Conservation (phyloP, 1,284 basidiomycete genomes). For the Cutaneotrichosporon sp. region DNA sequence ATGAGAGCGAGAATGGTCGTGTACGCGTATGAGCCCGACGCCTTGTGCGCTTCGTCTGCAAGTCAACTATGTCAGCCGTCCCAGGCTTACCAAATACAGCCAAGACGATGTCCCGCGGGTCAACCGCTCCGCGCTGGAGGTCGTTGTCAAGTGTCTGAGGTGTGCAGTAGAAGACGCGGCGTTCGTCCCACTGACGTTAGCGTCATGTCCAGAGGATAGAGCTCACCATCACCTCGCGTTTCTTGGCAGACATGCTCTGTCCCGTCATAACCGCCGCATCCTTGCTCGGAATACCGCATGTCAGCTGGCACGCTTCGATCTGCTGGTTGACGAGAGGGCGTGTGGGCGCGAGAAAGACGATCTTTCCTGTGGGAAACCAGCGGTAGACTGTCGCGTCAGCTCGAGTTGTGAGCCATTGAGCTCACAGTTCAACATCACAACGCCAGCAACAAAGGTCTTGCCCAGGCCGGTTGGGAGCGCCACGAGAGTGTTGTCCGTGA, state of each 20-base stretch:
- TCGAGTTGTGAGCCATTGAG: constrained; percentile 9
- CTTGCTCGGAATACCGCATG: constrained; percentile 88
- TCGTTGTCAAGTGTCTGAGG: constrained; percentile 96
- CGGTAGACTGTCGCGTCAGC: constrained; percentile 69
- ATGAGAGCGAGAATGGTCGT: constrained; percentile 84
- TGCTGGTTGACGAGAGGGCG: constrained; percentile 96
- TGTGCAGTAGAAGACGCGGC: constrained; percentile 96
- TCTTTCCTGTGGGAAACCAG: constrained; percentile 91
- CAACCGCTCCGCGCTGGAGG: constrained; percentile 69
- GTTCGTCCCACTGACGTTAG: constrained; percentile 57
- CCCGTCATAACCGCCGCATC: constrained; percentile 90
- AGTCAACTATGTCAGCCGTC: constrained; percentile 11
- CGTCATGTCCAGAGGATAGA: background rate
- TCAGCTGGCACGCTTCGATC: constrained; percentile 87
- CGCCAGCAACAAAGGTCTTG: constrained; percentile 98
- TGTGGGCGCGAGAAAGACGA: constrained; percentile 94
- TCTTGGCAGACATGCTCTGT: constrained; percentile 52
- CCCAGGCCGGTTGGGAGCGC: constrained; percentile 94
- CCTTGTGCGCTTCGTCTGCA: constrained; percentile 94
- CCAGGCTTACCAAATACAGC: constrained; percentile 67
- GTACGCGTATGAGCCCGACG: constrained; percentile 91
- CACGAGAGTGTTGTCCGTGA: constrained; percentile 93
- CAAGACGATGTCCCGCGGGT: constrained; percentile 71
- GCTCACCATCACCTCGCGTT: constrained; percentile 66
- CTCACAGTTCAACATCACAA: constrained; percentile 91